Evolutionary conservation across 2,329 filamentous ascomycete species (phyloP), one percentile per base, ranked within the genome.

Genomic region (Stagonosporopsis cucurbitacearum): DNA sequence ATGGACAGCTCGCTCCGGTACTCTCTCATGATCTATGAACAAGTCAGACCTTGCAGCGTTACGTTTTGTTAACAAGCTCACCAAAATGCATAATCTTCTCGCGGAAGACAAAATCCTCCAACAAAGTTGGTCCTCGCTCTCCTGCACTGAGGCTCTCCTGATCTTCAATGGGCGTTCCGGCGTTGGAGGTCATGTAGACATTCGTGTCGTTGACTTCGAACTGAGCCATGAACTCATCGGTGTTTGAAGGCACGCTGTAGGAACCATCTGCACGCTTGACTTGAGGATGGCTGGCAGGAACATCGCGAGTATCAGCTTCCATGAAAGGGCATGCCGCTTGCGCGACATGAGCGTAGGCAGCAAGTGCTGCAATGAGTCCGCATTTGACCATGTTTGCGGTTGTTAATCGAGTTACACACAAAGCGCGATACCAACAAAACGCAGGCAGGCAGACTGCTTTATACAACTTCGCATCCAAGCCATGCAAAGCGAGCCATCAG

Each of bases 41-140:
- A 1, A 12, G 15, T 57, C 15, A 57, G 49, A 9, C 4, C 8
- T 9, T 35, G 19, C 22, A 30, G 3, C 3, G 17, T 12, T 15
- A 32, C 1, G 15, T 4, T 12, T 9, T 48, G 1, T n/a, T 3
- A 17, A 13, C 6, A 22, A 32, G 9, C 11, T 50, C 57, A 65
- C 59, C 64, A 50, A 61, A 64, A 26, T 59, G 58, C 44, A 50
- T 64, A 22, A 71, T 69, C 77, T 89, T 91, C 66, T 91, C 87
- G 28, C 88, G 82, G 69, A 89, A 87, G 60, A 88, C 86, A 46
- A 88, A 90, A 69, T 91, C 89, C 66, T 91, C 89, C 0, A 92
- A 77, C 19, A 91, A 76, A 0, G 86, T 88, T 1, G 88, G 83
- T 1, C 89, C 89, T 40, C 88, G 80, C 7, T 83, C 80, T 2